Evolutionary conservation across 345 rosid genomes (phyloP).

Genomic region (Pseudoturritis turrita): DNA sequence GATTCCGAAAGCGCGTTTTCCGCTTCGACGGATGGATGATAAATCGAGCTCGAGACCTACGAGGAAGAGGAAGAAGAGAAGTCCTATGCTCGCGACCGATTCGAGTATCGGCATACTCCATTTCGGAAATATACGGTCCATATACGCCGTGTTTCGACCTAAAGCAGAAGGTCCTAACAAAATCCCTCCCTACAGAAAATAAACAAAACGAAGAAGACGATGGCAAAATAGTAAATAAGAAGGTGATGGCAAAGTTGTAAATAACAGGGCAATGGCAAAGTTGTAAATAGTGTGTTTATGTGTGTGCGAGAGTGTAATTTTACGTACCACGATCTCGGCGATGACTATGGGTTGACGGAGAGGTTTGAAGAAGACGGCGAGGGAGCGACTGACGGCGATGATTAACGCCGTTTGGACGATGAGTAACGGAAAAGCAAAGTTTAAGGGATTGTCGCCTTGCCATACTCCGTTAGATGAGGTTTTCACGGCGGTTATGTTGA

Average conservation of each 20-base stretch:
- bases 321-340: constrained; percentile 74
- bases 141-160: constrained; percentile 49
- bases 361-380: constrained; percentile 78
- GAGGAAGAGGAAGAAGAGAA: constrained; percentile 82
- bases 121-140: constrained; percentile 51
- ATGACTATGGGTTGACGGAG: constrained; percentile 94
- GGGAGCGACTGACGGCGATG: constrained; percentile 54
- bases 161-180: constrained; percentile 76
- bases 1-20: constrained; percentile 64
- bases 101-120: constrained; percentile 77
- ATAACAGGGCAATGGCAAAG: neutral
- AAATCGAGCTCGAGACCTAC: constrained; percentile 88
- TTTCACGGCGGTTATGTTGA: constrained; percentile 61
- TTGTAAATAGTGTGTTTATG: neutral
- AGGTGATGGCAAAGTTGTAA: neutral
- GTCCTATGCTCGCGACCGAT: constrained; percentile 76
- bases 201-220: neutral
- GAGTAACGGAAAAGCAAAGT: constrained; percentile 76
- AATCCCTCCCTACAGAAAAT: constrained; percentile 63
- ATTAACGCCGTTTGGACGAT: constrained; percentile 69
- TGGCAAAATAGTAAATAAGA: neutral
- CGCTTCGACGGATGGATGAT: constrained; percentile 55
- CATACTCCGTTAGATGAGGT: constrained; percentile 80
- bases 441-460: constrained; percentile 89
- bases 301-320: neutral